Percentiles rank a stretch among this genome's conserved stretches.
phyloP scores from a whole-genome alignment of 2,329 filamentous ascomycete species.

The Ceratocystis alfenasii region DNA sequence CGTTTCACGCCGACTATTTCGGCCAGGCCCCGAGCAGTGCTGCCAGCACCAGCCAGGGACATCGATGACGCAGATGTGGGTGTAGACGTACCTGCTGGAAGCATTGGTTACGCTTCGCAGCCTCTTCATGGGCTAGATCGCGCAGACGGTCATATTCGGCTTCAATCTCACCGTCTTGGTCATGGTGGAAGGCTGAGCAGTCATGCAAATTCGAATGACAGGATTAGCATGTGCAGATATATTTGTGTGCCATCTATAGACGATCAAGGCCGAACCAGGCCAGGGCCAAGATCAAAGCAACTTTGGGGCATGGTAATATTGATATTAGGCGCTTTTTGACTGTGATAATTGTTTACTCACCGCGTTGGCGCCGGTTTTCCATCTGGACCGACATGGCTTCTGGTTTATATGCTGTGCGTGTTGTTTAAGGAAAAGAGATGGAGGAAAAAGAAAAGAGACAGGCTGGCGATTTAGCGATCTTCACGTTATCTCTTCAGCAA shows the following conservation, averaged over 20 bases:
- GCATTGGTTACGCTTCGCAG: slow-evolving; percentile 62
- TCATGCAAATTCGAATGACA: background rate
- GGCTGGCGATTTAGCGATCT: background rate
- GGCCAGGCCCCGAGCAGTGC: background rate
- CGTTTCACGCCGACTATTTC: background rate
- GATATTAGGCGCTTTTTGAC: background rate
- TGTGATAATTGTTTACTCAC: slow-evolving; percentile 10
- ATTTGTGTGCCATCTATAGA: too few relatives aligned
- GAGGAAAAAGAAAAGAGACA: background rate
- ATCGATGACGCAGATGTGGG: too few relatives aligned
- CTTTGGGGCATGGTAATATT: background rate
- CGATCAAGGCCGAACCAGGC: too few relatives aligned
- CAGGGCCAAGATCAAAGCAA: background rate
- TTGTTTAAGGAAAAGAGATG: background rate
- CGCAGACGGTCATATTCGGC: slow-evolving; percentile 86
- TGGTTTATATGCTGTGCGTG: background rate
- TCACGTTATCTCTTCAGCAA: too few relatives aligned
- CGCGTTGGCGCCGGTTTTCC: slow-evolving; percentile 12
- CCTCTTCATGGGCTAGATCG: slow-evolving; percentile 69
- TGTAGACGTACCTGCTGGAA: slow-evolving; percentile 50
- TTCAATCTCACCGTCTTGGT: slow-evolving; percentile 55
- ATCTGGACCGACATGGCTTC: slow-evolving; percentile 9
- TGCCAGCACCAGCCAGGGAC: background rate
- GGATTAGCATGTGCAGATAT: background rate
- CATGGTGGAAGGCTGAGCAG: slow-evolving; percentile 62